Percentiles rank a stretch among this genome's conserved stretches.
Conservation (phyloP, 345 rosid species). For the Carallia pectinifolia region DNA sequence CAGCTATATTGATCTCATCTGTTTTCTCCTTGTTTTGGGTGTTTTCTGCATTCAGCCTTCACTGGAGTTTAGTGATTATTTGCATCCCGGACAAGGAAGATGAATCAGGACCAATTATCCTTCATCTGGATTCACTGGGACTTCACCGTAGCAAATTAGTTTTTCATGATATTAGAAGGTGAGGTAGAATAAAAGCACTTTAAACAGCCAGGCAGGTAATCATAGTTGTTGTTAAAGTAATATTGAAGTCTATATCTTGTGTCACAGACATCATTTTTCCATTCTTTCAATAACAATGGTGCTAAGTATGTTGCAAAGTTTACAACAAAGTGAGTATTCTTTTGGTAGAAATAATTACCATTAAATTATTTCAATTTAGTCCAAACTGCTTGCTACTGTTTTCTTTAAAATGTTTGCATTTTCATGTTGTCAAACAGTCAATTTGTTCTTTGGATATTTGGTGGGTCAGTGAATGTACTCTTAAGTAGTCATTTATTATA, state of each 20-base stretch:
- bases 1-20: conserved; percentile 3
- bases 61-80: conserved; percentile 95
- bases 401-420: neutral
- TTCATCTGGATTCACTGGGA: conserved; percentile 86
- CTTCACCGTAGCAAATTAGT: conserved; percentile 62
- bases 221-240: no score
- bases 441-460: neutral
- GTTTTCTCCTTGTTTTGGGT: conserved; percentile 17
- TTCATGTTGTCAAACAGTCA: neutral
- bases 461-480: no score
- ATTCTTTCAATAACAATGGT: no score
- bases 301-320: no score
- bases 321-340: no score
- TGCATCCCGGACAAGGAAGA: conserved; percentile 81
- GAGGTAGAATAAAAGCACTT: conserved; percentile 19
- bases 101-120: conserved; percentile 72
- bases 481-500: no score
- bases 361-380: no score
- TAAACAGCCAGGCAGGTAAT: neutral
- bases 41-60: conserved; percentile 52
- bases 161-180: conserved; percentile 77
- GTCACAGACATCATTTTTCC: no score
- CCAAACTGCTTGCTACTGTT: neutral
- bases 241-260: no score
- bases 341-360: no score